phyloP scores from a whole-genome alignment of 2,329 filamentous ascomycete species.

The Aspergillus sp. region DNA sequence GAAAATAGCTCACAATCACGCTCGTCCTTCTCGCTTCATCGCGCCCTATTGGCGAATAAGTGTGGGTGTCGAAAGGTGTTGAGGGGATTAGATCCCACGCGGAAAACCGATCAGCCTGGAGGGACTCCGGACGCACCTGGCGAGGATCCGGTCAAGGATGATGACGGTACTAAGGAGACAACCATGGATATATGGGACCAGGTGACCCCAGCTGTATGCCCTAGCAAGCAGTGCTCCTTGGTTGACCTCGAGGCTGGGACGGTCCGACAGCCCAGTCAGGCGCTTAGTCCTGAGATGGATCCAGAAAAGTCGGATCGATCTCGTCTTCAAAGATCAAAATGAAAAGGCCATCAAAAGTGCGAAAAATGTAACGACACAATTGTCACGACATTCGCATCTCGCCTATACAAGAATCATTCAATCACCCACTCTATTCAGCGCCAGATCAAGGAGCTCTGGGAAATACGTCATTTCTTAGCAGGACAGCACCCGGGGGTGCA shows the following conservation, averaged over 20 bases:
- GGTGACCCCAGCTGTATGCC: too few relatives aligned
- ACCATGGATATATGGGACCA: background rate
- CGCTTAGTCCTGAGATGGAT: background rate
- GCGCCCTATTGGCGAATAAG: conserved; percentile 11
- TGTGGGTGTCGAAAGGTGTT: conserved; percentile 8
- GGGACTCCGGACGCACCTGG: conserved; percentile 1
- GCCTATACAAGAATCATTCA: too few relatives aligned
- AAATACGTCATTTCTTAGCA: background rate
- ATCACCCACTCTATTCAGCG: too few relatives aligned
- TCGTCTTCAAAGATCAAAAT: background rate
- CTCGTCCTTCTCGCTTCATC: conserved; percentile 18
- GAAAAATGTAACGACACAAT: background rate
- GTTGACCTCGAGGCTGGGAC: conserved; percentile 3
- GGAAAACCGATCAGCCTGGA: background rate
- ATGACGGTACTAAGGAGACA: background rate
- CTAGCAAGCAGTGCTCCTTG: background rate
- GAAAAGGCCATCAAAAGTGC: background rate
- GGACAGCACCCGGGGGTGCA: background rate
- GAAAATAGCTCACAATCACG: conserved; percentile 15
- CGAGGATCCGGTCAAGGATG: background rate
- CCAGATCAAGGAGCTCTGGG: background rate
- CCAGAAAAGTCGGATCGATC: background rate
- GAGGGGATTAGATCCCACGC: background rate
- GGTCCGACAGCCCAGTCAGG: background rate
- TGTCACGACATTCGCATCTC: too few relatives aligned